Conservation (phyloP, 129 eudicot species). For the Lonicera japonica region DNA sequence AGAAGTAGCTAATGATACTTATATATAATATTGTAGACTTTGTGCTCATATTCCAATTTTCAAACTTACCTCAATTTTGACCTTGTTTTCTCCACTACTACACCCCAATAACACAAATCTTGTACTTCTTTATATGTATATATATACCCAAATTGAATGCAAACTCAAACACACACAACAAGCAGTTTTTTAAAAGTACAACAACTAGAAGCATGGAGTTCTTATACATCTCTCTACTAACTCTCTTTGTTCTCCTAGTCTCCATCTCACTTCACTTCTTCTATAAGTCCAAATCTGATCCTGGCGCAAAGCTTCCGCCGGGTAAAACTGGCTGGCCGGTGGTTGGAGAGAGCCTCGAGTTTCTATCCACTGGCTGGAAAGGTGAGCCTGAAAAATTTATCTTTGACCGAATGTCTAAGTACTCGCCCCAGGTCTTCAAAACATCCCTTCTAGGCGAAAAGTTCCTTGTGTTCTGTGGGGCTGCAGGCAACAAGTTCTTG, state of each 20-base stretch:
- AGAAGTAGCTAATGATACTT: no score
- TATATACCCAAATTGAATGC: not conserved
- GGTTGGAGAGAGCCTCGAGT: constrained; percentile 41
- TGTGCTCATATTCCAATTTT: no score
- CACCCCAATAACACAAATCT: not conserved
- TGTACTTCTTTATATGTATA: not conserved
- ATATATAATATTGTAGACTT: no score
- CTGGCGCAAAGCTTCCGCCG: constrained; percentile 19
- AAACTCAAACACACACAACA: not conserved
- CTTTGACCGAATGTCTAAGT: constrained; percentile 32
- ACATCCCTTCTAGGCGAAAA: constrained; percentile 32
- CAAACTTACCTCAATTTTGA: not conserved
- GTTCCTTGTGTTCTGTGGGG: constrained; percentile 31
- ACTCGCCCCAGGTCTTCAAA: constrained; percentile 28
- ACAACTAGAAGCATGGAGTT: constrained; percentile 21
- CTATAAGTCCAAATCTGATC: constrained; percentile 14
- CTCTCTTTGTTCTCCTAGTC: constrained; percentile 15
- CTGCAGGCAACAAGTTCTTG: constrained; percentile 42
- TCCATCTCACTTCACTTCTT: constrained; percentile 24
- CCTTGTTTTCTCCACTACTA: not conserved
- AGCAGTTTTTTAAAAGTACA: not conserved
- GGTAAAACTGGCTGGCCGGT: constrained; percentile 39
- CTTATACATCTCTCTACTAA: constrained; percentile 22
- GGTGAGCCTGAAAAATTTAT: constrained; percentile 43
- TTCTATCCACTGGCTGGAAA: constrained; percentile 34